Evolutionary conservation across 306 rosid species (phyloP).

Genomic region (Malus sieversii): DNA sequence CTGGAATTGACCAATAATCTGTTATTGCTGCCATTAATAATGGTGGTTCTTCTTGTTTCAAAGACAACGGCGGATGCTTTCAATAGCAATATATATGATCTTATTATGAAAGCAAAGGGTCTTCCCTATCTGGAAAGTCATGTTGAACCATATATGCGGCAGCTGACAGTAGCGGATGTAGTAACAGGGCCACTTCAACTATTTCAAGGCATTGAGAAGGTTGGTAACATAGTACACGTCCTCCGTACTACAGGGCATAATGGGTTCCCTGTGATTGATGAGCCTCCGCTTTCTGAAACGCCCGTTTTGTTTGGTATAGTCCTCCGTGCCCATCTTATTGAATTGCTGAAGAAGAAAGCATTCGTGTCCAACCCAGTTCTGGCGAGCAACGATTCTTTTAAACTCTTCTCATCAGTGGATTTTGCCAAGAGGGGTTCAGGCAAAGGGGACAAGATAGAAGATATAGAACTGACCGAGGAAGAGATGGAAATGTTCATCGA

Average conservation of each 20-base stretch:
- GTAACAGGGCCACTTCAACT: conserved; percentile 81
- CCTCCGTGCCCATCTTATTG: conserved; percentile 72
- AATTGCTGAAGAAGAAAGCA: conserved; percentile 66
- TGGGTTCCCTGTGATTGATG: conserved; percentile 86
- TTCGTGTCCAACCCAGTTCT: conserved; percentile 39
- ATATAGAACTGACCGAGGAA: conserved; percentile 50
- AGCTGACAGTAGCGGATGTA: conserved; percentile 66
- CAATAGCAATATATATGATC: conserved; percentile 72
- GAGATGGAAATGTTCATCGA: conserved; percentile 86
- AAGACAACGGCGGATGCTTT: conserved; percentile 84
- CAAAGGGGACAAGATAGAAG: conserved; percentile 42
- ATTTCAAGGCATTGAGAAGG: conserved; percentile 78
- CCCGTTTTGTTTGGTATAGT: conserved; percentile 67
- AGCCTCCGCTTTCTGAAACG: conserved; percentile 52
- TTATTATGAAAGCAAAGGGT: conserved; percentile 91
- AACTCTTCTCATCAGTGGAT: conserved; percentile 47
- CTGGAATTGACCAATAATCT: conserved; percentile 88
- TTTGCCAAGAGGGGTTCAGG: conserved; percentile 69
- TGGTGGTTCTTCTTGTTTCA: conserved; percentile 84
- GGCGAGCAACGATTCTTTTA: conserved; percentile 19
- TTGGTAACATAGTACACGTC: conserved; percentile 56
- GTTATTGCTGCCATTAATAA: conserved; percentile 69
- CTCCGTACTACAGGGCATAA: conserved; percentile 65
- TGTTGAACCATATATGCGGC: conserved; percentile 91
- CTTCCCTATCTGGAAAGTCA: conserved; percentile 81